Evolutionary conservation across 805 yeast genomes (phyloP), one percentile per base, ranked within the genome.

Genomic region (Saccharomycopsis fermentans): DNA sequence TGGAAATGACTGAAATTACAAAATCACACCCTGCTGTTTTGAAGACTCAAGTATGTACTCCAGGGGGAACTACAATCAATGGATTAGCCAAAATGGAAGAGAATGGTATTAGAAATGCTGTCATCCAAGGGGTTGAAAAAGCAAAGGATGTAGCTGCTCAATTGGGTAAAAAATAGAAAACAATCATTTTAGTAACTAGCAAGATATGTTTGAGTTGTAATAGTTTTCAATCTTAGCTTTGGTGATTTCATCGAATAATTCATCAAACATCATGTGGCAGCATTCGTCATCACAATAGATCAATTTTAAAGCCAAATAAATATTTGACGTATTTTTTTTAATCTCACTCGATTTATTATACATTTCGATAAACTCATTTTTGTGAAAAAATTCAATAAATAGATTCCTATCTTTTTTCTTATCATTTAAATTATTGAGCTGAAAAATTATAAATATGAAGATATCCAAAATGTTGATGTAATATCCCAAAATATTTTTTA

Each of bases 61-160:
- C 99, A 26, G 99, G 94, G 34, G 99, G 99, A 36, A 91, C 97
- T 55, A 94, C 99, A 3, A 94, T 94, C 69, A 96, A 96, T 9
- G 99, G 99, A 0, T 75, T 94, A 59, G 79, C 92, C 71, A 89
- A 84, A 63, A 83, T 94, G 86, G 99, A 94, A 74, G 96, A 90
- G 64, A 82, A 82, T 54, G 95, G 92, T 55, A 87, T 94, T 53
- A 85, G 96, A 73, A 80, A 89, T 52, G 92, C 90, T 26, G 86
- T 94, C 66, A 82, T 95, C 54, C 80, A 90, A 66, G 96, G 96
- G 43, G 86, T 94, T 27, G 90, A 88, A 70, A 96, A 90, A 69
- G 92, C 97, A 37, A 89, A 97, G n/a, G 79, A 79, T 60, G 86
- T 90, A 58, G 90, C 96, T 14, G 68, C 79, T 39, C 71, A 71